Evolutionary conservation across 2,329 filamentous ascomycete genomes (phyloP).

Genomic region (Xylaria sp.): DNA sequence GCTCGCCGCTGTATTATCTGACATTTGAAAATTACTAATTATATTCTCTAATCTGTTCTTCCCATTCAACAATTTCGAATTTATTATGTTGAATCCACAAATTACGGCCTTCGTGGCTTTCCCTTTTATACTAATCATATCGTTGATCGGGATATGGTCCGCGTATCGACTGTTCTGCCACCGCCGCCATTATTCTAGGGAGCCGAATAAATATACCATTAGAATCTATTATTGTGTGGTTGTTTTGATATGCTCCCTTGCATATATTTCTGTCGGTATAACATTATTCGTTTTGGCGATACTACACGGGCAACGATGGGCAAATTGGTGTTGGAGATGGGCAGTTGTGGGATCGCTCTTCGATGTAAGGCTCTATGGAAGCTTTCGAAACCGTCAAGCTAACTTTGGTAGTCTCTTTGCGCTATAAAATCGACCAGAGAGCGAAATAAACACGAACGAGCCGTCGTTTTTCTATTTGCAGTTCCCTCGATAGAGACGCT

Average conservation of each 20-base stretch:
- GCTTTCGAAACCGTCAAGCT: background rate
- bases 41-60: background rate
- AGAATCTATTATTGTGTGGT: conserved; percentile 5
- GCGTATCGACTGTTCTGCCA: conserved; percentile 4
- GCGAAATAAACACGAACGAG: background rate
- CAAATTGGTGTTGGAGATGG: conserved; percentile 33
- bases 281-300: conserved; percentile 1
- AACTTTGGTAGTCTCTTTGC: conserved; percentile 21
- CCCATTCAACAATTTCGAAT: rapidly evolving
- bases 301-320: conserved; percentile 1
- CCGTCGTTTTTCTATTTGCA: background rate
- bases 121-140: background rate
- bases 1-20: background rate
- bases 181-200: background rate
- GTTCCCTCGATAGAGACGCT: conserved; percentile 11
- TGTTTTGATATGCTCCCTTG: background rate
- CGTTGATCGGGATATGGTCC: background rate
- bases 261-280: conserved; percentile 1
- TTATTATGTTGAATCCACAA: background rate
- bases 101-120: conserved; percentile 26
- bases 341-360: conserved; percentile 20
- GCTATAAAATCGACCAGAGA: conserved; percentile 13
- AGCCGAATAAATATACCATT: background rate
- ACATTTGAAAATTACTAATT: background rate
- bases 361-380: conserved; percentile 22